These are phyloP conservation scores for Colletotrichum chlorophyti DNA, from an alignment of 2,329 filamentous ascomycete species.

Conservation along the genomic window DNA sequence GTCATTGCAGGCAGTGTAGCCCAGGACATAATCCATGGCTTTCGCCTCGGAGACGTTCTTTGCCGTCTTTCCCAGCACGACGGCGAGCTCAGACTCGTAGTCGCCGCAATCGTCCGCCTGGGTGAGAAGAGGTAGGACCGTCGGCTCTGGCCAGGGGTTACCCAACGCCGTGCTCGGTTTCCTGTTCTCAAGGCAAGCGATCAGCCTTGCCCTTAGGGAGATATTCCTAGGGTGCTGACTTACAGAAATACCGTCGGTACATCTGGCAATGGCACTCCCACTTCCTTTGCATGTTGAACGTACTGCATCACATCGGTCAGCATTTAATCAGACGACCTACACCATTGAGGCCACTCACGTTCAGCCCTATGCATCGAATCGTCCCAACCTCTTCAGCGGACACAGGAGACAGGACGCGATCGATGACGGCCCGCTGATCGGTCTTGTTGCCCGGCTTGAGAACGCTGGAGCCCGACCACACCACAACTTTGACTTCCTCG, in stretches of 20 bases:
- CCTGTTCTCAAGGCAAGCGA: constrained; percentile 28
- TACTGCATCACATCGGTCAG: constrained; percentile 37
- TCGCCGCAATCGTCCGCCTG: constrained; percentile 61
- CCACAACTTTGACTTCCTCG: constrained; percentile 60
- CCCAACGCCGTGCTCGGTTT: constrained; percentile 62
- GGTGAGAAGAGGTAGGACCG: constrained; percentile 55
- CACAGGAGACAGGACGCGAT: constrained; percentile 53
- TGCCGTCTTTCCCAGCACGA: constrained; percentile 58
- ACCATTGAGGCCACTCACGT: constrained; percentile 46
- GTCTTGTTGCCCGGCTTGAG: constrained; percentile 60
- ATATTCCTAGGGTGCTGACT: background rate
- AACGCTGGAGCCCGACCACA: constrained; percentile 66
- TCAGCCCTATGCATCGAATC: constrained; percentile 62
- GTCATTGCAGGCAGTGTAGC: constrained; percentile 70
- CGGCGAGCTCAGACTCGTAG: constrained; percentile 65
- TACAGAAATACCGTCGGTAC: constrained; percentile 63
- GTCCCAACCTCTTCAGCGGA: constrained; percentile 35
- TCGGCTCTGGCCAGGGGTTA: constrained; percentile 59
- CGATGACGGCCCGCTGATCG: constrained; percentile 51
- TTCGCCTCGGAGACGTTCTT: constrained; percentile 63
- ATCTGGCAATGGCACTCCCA: constrained; percentile 56
- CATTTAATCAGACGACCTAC: too few relatives aligned
- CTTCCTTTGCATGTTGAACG: constrained; percentile 50
- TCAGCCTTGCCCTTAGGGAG: background rate
- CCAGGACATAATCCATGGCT: constrained; percentile 65